Evolutionary conservation across 2,329 filamentous ascomycete species (phyloP), one percentile per base, ranked within the genome.

Genomic region (Dactylonectria estremocensis): DNA sequence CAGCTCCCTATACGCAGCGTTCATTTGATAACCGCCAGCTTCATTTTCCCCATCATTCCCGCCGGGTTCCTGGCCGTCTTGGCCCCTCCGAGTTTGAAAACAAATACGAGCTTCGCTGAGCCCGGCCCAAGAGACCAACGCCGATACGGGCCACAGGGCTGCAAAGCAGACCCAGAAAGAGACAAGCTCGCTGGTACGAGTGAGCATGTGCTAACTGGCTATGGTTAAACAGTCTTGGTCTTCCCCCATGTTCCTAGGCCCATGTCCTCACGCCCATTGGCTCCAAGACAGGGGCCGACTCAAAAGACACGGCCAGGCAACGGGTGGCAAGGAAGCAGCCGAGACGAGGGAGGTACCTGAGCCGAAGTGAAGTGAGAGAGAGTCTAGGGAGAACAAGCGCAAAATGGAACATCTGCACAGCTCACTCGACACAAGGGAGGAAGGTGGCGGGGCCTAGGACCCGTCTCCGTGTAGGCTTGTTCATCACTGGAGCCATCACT

Each of bases 101-200:
- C 63, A 59, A 74, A 75, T 74, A 74, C 69, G 72, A 74, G 45
- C 13, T 45, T 56, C 64, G 60, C 61, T 57, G 61, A 63, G 66
- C 68, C 61, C 53, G 24, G 61, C 58, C 62, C 62, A 59, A 66
- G 57, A n/a, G 33, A 58, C 61, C 71, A 57, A 61, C 61, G 60
- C 46, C 54, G 50, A 68, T 63, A 62, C 60, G 68, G 59, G 46
- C 57, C 45, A 67, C 48, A 66, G 40, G 33, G 54, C 64, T 69
- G 58, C 31, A 57, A 58, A 24, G 45, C 11, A 50, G 58, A 60
- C 40, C 67, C 13, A 70, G 54, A 66, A 33, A 8, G 33, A 59
- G 66, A 52, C 57, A 74, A 67, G 72, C 66, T 63, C 56, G 50
- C n/a, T 59, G 48, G 58, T 56, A 56, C 53, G 46, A 33, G 53